Base-by-base conservation (phyloP, 129 eudicot genomes). In the Saussurea involucrata region DNA sequence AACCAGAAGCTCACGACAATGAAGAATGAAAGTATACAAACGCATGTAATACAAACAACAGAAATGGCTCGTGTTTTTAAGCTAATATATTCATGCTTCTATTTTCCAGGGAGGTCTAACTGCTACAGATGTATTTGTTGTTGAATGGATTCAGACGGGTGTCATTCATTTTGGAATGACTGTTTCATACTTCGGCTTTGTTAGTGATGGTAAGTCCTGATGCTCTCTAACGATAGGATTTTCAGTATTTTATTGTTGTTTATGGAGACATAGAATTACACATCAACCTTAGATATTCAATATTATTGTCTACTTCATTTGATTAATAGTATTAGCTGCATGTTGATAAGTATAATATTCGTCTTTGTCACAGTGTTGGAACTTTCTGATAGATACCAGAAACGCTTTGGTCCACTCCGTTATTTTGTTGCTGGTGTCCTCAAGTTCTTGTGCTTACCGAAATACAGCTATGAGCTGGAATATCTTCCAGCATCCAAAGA, bases 41-140 rank as follows among this genome's bases (percentile, higher is more conserved):
- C 58, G 15, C 21, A 74, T 58, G 68, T 65, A 28, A 29, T 2
- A 11, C 15, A 65, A 63, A 4, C 12, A 24, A 63, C 0, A 15
- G 24, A 63, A 63, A 10, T 46, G 21, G 20, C 58, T 12, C 20
- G 18, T 46, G 18, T 15, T 24, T 15, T 24, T 24, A 40, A 32
- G 58, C 58, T 73, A 67, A 72, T 77, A n/a, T 66, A 32, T 32
- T 36, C 64, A 53, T 61, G 57, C 46, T 80, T 68, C 5, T 40
- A 71, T 79, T 78, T 88, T 82, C 57, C 86, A 95, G 99, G 99
- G 99, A 76, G 99, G 99, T 72, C 97, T 95, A 63, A 92, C 97
- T 27, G 92, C 99, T 79, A 92, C 94, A n/a, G 99, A 95, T 85
- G 99, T 95, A 79, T 95, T 95, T 83, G 96, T 91, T 65, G 97